phyloP scores from a whole-genome alignment of 768 basidiomycete species.

The Cystobasidium tubakii region DNA sequence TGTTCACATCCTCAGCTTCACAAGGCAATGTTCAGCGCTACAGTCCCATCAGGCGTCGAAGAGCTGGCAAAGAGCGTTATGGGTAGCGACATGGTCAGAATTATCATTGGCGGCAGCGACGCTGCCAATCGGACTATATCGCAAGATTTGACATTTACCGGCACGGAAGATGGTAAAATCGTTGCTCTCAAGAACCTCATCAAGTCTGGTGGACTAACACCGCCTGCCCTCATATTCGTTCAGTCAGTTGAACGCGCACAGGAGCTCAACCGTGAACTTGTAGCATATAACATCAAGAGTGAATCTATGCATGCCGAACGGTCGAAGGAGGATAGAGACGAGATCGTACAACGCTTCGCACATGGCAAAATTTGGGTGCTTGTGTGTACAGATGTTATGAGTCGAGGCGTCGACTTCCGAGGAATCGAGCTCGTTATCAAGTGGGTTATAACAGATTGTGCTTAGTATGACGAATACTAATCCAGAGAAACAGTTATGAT shows the following conservation, averaged over 20 bases:
- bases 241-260: constrained; percentile 64
- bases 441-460: constrained; percentile 46
- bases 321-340: constrained; percentile 78
- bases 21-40: constrained; percentile 90
- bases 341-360: constrained; percentile 76
- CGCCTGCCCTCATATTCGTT: constrained; percentile 85
- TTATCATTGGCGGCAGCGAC: constrained; percentile 95
- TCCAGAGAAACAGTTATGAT: constrained; percentile 57
- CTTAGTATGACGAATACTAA: not conserved
- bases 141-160: constrained; percentile 84
- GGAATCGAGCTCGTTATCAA: constrained; percentile 91
- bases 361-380: constrained; percentile 88
- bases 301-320: constrained; percentile 88
- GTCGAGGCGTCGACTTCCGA: constrained; percentile 95
- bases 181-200: constrained; percentile 78
- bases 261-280: constrained; percentile 69
- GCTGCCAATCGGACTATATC: constrained; percentile 84
- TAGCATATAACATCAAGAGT: constrained; percentile 56
- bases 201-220: constrained; percentile 63
- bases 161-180: constrained; percentile 88
- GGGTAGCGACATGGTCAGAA: constrained; percentile 68
- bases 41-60: constrained; percentile 80
- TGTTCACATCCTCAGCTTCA: constrained; percentile 66
- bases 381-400: constrained; percentile 95
- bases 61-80: constrained; percentile 80